phyloP scores from a whole-genome alignment of 352 stramenopile genomes.

The Phytophthora agathidicida region DNA sequence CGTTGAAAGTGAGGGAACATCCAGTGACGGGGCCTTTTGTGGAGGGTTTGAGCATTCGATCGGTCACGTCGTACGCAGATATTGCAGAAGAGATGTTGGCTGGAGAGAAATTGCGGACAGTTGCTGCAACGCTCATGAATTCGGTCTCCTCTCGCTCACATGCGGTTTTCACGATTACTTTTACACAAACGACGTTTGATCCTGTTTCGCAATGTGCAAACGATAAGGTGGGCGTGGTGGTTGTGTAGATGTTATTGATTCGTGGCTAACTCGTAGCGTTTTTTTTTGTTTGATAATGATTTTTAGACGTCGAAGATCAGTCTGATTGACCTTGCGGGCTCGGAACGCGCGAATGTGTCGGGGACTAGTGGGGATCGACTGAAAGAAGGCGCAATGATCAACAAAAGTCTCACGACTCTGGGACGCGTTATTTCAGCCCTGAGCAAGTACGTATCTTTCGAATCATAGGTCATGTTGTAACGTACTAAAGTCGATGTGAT shows the following conservation, averaged over 20 bases:
- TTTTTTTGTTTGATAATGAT: background rate
- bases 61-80: constrained; percentile 82
- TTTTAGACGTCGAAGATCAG: constrained; percentile 84
- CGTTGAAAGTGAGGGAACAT: constrained; percentile 82
- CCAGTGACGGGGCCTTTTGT: constrained; percentile 87
- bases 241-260: background rate
- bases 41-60: constrained; percentile 69
- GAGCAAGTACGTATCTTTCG: constrained; percentile 57
- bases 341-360: constrained; percentile 79
- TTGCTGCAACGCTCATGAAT: constrained; percentile 98
- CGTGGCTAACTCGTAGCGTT: background rate
- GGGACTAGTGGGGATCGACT: constrained; percentile 87
- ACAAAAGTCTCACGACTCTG: constrained; percentile 91
- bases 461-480: background rate
- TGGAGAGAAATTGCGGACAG: constrained; percentile 95
- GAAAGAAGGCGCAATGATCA: constrained; percentile 93
- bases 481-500: background rate
- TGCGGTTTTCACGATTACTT: constrained; percentile 97
- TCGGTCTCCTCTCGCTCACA: constrained; percentile 95
- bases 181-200: constrained; percentile 82
- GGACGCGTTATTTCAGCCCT: constrained; percentile 88
- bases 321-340: constrained; percentile 87
- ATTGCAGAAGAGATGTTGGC: constrained; percentile 79
- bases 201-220: constrained; percentile 56
- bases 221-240: constrained; percentile 53